Base-by-base conservation (phyloP, 805 yeast species). In the Yarrowia porcina region DNA sequence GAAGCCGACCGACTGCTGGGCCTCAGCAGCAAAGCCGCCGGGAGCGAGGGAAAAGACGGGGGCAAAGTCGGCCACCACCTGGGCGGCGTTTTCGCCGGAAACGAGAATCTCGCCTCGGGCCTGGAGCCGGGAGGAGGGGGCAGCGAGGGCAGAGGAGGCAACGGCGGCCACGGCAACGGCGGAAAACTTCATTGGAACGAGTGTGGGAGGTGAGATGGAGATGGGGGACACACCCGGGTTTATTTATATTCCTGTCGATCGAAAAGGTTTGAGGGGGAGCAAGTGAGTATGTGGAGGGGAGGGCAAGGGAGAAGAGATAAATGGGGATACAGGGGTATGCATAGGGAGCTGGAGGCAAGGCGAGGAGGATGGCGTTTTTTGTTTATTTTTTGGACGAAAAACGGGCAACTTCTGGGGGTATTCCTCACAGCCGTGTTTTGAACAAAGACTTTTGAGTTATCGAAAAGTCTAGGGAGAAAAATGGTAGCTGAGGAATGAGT, bases 141-240 rank as follows among this genome's bases (percentile, higher is more conserved):
- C 59, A 3, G 59, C 59, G 4, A 52, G 44, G 25, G 59, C 59
- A 13, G 44, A 15, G 9, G 59, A n/a, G 25, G 59, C 42, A 21
- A 52, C 44, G 13, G 59, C 59, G 18, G 59, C 59, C 6, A 52
- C 33, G 44, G 59, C 59, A 13, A 52, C 59, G 44, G 59, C 33
- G 17, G 59, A 52, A 33, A 52, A 52, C 18, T 52, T 52, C 59
- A 52, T 50, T 8, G 32, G 17, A 45, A 45, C 52, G 52, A 45
- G 56, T 18, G 38, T 15, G 28, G 11, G 21, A 25, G 28, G 8
- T 5, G 4, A 8, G 4, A 25, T 2, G 13, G 38, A 21, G 30
- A n/a, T n/a, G 15, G 4, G 27, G 13, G 9, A 44, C n/a, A 28
- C 39, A 15, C 5, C 11, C 6, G 39, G 39, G 4, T 28, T 39